Evolutionary conservation across 768 basidiomycete species (phyloP).

Genomic region (Nevesoporus exiguus): DNA sequence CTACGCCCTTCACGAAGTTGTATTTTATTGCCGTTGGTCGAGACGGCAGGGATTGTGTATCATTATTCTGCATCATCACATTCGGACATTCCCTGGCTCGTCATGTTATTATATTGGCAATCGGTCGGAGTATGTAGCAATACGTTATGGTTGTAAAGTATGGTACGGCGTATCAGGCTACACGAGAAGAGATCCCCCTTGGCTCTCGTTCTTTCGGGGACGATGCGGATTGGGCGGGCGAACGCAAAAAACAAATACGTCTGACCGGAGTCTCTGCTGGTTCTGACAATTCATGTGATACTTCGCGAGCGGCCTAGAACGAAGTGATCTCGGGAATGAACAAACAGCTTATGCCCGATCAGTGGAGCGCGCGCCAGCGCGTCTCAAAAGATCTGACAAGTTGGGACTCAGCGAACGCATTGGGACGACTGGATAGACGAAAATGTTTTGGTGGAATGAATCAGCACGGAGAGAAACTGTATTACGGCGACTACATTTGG

Average conservation of each 20-base stretch:
- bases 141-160: constrained; percentile 38
- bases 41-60: constrained; percentile 30
- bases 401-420: constrained; percentile 17
- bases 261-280: not conserved
- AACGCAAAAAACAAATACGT: constrained; percentile 2
- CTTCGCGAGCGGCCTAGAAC: not conserved
- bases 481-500: constrained; percentile 21
- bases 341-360: constrained; percentile 10
- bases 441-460: constrained; percentile 22
- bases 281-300: constrained; percentile 20
- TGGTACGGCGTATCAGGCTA: constrained; percentile 19
- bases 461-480: constrained; percentile 3
- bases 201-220: not conserved
- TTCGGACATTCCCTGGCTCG: constrained; percentile 18
- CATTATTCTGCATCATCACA: constrained; percentile 34
- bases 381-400: constrained; percentile 7
- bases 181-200: constrained; percentile 4
- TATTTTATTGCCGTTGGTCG: constrained; percentile 27
- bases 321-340: constrained; percentile 7
- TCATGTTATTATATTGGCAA: constrained; percentile 24
- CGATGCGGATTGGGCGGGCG: not conserved
- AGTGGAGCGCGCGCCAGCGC: constrained; percentile 10
- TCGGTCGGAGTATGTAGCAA: constrained; percentile 30
- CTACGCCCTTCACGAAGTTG: constrained; percentile 29
- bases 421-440: not conserved